Conservation (phyloP, 2,329 filamentous ascomycete genomes). For the Aureobasidium sp. region DNA sequence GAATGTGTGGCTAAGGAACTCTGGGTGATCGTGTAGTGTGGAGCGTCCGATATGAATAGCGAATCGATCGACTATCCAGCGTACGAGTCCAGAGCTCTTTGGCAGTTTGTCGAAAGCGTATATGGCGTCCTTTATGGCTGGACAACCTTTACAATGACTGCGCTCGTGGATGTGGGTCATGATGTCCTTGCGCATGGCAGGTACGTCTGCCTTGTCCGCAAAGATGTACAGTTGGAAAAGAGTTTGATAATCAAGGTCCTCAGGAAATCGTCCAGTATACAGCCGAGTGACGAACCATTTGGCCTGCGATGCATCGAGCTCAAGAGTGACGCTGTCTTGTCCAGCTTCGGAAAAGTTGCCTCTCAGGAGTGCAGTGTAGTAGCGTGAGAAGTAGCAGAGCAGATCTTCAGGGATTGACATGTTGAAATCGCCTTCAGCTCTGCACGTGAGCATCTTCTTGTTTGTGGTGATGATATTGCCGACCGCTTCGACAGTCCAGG, state of each 20-base stretch:
- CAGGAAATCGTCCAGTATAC: background rate
- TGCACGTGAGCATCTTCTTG: background rate
- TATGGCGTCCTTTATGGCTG: background rate
- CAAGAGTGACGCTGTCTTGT: background rate
- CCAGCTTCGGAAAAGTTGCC: background rate
- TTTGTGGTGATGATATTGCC: background rate
- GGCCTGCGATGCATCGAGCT: background rate
- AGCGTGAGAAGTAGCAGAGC: constrained; percentile 4
- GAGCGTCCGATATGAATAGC: no score
- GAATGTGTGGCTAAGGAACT: background rate
- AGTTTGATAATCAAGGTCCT: background rate
- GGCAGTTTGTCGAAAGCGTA: background rate
- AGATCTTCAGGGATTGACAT: background rate
- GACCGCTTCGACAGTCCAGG: background rate
- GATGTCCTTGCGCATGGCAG: background rate
- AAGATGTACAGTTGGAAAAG: background rate
- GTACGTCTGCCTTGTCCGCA: background rate
- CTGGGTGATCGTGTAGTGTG: background rate
- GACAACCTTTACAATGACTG: no score
- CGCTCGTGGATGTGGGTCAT: background rate
- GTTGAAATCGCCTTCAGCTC: background rate
- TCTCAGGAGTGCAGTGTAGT: background rate
- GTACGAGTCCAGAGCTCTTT: background rate
- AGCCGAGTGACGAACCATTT: background rate
- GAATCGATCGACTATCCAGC: background rate